These are phyloP conservation scores for Backusella sp. DNA, from an alignment of 192 early-diverging fungal species.

Conservation along the genomic window DNA sequence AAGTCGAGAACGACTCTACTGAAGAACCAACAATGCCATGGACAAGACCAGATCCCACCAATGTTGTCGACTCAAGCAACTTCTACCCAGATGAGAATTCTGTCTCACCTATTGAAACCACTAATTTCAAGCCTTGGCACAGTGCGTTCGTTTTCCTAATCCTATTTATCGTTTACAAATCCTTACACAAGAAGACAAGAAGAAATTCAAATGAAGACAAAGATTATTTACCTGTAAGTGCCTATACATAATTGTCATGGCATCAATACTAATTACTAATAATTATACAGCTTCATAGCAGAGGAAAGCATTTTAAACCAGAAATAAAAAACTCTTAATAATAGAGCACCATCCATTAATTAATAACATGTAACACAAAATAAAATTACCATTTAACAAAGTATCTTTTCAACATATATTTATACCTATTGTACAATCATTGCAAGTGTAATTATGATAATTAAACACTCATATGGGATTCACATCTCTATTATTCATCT, in stretches of 20 bases:
- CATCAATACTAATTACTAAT: not conserved
- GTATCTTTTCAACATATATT: not conserved
- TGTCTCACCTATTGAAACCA: not conserved
- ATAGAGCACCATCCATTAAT: not conserved
- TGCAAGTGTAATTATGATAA: not conserved
- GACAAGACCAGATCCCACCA: not conserved
- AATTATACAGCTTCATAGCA: not conserved
- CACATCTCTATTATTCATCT: not conserved
- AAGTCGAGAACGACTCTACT: not conserved
- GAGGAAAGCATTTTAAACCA: not conserved
- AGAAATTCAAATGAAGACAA: not conserved
- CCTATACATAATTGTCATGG: not conserved
- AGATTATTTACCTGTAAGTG: not conserved
- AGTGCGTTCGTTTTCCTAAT: not conserved
- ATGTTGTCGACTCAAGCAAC: not conserved
- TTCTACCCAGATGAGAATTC: not conserved
- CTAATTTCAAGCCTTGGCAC: slow-evolving; percentile 2
- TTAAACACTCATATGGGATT: not conserved
- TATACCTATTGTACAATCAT: not conserved
- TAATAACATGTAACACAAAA: slow-evolving; percentile 1
- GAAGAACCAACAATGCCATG: not conserved
- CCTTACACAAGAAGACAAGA: not conserved
- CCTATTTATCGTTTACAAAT: not conserved
- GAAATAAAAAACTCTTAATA: not conserved
- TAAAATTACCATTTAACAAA: not conserved